Base-by-base conservation (phyloP, 208 protist genomes). In the Crithidia expoeki region DNA sequence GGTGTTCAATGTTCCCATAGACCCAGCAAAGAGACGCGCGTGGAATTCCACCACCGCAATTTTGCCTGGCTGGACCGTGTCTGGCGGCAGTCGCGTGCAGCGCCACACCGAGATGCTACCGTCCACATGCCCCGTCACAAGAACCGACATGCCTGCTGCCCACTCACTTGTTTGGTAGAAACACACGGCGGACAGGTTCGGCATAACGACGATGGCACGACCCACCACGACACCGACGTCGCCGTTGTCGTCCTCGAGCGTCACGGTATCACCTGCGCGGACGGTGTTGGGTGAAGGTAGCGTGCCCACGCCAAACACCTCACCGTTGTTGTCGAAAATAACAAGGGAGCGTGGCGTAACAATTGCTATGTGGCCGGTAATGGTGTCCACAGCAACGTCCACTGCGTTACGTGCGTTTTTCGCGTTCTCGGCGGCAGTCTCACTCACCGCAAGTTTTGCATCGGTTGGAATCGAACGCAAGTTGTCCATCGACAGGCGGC, bases 61-160 rank as follows among this genome's bases (percentile, higher is more conserved):
- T 23, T 65, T 64, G 16, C 87, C 88, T 21, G 83, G 86, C 28
- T 66, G 33, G 0, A 94, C 77, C 17, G 81, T 80, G 52, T 85
- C 83, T 5, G 92, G 92, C 44, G 92, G 89, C 10, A 93, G 74
- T 2, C 87, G 87, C 14, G 81, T 85, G 14, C 76, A 80, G 34
- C 89, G 87, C 89, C 92, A 96, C 28, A 94, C 75, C 4, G 76
- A 76, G 21, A 96, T 36, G 56, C 81, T 92, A 53, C 92, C 89
- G 47, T 96, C 92, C 58, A 74, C 40, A 73, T 96, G 92, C 2
- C 92, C 92, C 0, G 87, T 90, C 32, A 96, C 27, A 32, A 86
- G 79, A 2, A 96, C 56, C 40, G 80, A 79, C 66, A 88, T 89
- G 32, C 91, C 91, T 2, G 75, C 36, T 1, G 87, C 85, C 91